Base-by-base conservation (phyloP, 768 basidiomycete genomes). In the Suillus spraguei region DNA sequence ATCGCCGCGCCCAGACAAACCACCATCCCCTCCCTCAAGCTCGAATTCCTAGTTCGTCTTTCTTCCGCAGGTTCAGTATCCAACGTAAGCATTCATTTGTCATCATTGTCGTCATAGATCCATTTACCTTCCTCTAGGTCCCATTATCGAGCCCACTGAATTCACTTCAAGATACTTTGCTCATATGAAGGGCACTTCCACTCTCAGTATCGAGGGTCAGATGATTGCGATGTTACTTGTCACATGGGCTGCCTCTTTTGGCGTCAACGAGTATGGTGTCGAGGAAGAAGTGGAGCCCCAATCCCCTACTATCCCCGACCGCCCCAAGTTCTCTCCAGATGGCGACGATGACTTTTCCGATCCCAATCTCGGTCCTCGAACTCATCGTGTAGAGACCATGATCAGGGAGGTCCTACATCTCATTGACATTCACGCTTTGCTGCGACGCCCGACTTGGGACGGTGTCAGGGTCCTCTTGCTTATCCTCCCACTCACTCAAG, bases 241-340 rank as follows among this genome's bases (percentile, higher is more conserved):
- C 50, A 86, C 90, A 24, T 97, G 94, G 94, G 95, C 94, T 0
- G 85, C 88, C 5, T 94, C 92, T 44, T 95, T 93, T 73, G 96
- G 95, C 46, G 79, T 97, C 53, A 86, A 96, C 72, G 92, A 94
- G 68, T 82, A 80, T 49, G 95, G 94, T 42, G 70, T 83, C 17
- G 86, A 89, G 49, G 78, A 80, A 46, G 71, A 71, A 9, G 4
- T 49, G 5, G 64, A 67, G 44, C 61, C 64, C 1, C 22, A 22
- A 35, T 11, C 63, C 13, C 63, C 68, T 13, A 61, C 65, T 2
- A 47, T 17, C 17, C 55, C 59, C 55, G 53, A 24, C 38, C 58
- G 50, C 38, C 58, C 65, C 4, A 61, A 68, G 4, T 60, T 68
- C 20, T 16, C 63, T 6, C 63, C 59, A 42, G 76, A 73, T 50